phyloP scores from a whole-genome alignment of 345 rosid genomes.

The Carallia brachiata region DNA sequence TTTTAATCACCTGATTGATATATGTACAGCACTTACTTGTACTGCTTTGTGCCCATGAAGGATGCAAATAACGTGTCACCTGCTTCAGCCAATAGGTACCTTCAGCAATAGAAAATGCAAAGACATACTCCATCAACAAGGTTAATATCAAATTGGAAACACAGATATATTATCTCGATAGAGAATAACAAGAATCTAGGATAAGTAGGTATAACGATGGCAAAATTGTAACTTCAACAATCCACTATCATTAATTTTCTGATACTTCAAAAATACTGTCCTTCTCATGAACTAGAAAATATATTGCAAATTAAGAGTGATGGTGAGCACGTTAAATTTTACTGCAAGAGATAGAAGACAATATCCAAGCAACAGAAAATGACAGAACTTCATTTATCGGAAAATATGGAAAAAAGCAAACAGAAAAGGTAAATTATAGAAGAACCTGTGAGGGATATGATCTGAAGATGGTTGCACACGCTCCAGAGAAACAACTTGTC shows the following conservation, averaged over 20 bases:
- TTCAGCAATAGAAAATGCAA: constrained; percentile 24
- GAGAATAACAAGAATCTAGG: background rate
- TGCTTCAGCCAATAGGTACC: constrained; percentile 92
- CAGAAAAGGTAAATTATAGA: background rate
- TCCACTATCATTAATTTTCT: background rate
- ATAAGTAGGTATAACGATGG: too few relatives aligned
- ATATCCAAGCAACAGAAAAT: too few relatives aligned
- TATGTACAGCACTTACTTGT: constrained; percentile 55
- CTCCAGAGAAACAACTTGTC: constrained; percentile 78
- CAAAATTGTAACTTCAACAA: background rate
- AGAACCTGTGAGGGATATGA: constrained; percentile 90
- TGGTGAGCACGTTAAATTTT: too few relatives aligned
- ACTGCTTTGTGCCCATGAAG: constrained; percentile 90
- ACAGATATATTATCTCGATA: background rate
- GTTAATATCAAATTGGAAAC: background rate
- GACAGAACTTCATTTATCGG: too few relatives aligned
- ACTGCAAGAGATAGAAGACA: too few relatives aligned
- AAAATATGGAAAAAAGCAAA: background rate
- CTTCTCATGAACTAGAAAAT: background rate
- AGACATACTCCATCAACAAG: background rate
- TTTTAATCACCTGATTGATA: background rate
- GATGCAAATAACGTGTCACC: constrained; percentile 97
- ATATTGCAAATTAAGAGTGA: too few relatives aligned
- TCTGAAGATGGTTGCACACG: constrained; percentile 94
- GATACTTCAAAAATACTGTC: constrained; percentile 1